Evolutionary conservation across 495 filamentous ascomycete species (phyloP), one percentile per base, ranked within the genome.

Genomic region (Penicillium coprophilum): DNA sequence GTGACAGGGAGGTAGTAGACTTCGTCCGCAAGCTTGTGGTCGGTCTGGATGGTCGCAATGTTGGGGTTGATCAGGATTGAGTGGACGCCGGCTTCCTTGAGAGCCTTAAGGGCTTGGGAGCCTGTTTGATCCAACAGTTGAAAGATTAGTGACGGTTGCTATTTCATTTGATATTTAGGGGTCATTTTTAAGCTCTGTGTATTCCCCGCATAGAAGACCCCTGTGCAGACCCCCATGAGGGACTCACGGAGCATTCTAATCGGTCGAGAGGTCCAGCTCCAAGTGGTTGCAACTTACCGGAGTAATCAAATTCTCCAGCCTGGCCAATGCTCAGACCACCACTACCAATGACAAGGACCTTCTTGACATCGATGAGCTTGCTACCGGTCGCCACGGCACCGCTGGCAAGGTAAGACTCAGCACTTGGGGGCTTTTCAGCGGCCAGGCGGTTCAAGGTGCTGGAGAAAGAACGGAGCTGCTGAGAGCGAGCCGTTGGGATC

Each of bases 1-100:
- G 92, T 98, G 46, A 98, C 94, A 10, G 93, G 93, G 2, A 97
- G 85, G 79, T 97, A 98, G 77, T 97, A 98, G 54, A 98, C 90
- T 73, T 97, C 94, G 64, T 98, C 93, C 10, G 93, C 93, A 48
- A 98, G 82, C 60, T 96, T 96, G 77, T 96, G 95, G 23, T 96
- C 93, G 34, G 93, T 98, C 73, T 98, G 93, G 65, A 98, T 98
- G 27, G 93, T 98, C 36, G 93, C 93, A 63, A 98, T 98, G 71
- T 98, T 98, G 45, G 93, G 94, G 74, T 98, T 98, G 77, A 98
- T 92, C 53, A 98, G 84, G 56, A 98, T 86, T 3, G 94, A 96
- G 62, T 90, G 86, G 58, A 98, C 92, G 57, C 89, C 88, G 61
- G 95, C 93, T 73, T 97, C 93, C 74, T 96, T 98, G 54, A 98